These are phyloP conservation scores for Candida tetrigidarum DNA, from an alignment of 1,139 yeast genomes.

Conservation along the genomic window DNA sequence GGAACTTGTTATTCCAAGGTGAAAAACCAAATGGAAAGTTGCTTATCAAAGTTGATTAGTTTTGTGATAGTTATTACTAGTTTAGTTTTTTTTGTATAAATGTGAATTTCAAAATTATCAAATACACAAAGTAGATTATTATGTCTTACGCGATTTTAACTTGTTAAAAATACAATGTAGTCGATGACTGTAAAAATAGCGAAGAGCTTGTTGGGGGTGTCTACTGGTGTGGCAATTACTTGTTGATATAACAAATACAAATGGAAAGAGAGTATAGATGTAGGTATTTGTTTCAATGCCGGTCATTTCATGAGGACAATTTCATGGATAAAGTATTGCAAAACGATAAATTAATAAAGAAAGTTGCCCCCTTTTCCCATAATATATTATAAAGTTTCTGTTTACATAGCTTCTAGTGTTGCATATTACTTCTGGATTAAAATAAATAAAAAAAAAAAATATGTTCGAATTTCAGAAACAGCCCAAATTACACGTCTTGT, in stretches of 20 bases:
- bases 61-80: neutral
- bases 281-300: slow-evolving; percentile 55
- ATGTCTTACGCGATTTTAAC: too few species aligned
- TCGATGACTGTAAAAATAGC: slow-evolving; percentile 56
- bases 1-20: slow-evolving; percentile 31
- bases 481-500: neutral
- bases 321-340: too few species aligned
- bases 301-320: neutral
- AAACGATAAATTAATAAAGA: too few species aligned
- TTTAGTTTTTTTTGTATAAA: neutral
- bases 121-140: too few species aligned
- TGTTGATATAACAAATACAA: slow-evolving; percentile 61
- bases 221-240: slow-evolving; percentile 64
- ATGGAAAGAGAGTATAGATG: slow-evolving; percentile 59
- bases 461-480: too few species aligned
- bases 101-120: neutral
- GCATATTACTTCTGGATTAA: too few species aligned
- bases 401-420: too few species aligned
- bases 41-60: slow-evolving; percentile 28
- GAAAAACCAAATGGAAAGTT: slow-evolving; percentile 38
- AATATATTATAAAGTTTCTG: too few species aligned
- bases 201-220: slow-evolving; percentile 55
- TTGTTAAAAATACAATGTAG: too few species aligned
- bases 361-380: too few species aligned
- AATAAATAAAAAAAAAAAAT: too few species aligned